Conservation (phyloP, 306 rosid genomes). For the Vigna mungo region DNA sequence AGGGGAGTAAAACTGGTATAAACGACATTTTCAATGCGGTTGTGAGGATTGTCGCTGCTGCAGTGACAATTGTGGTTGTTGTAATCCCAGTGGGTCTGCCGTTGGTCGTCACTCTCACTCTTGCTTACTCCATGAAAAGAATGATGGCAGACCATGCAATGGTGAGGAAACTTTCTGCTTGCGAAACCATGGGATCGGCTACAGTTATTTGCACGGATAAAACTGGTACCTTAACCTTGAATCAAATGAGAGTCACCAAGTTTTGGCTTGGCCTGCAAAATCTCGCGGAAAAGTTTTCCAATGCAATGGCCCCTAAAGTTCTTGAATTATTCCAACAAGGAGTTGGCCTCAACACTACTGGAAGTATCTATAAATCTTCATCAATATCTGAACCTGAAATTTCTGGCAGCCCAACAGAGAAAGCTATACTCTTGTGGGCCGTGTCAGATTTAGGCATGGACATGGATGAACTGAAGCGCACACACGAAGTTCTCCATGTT, state of each 20-base stretch:
- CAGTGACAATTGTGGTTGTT: conserved; percentile 90
- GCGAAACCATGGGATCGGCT: conserved; percentile 95
- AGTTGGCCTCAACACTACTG: conserved; percentile 79
- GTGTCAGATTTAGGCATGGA: conserved; percentile 68
- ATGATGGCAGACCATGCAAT: conserved; percentile 91
- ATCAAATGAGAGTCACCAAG: conserved; percentile 79
- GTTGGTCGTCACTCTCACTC: conserved; percentile 83
- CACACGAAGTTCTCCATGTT: conserved; percentile 61
- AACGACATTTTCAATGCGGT: conserved; percentile 61
- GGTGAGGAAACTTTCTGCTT: conserved; percentile 91
- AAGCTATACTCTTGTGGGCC: conserved; percentile 83
- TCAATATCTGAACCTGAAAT: conserved; percentile 65
- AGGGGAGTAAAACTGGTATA: conserved; percentile 46
- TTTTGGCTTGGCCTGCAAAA: conserved; percentile 71
- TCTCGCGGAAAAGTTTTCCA: conserved; percentile 48
- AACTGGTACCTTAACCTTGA: conserved; percentile 83
- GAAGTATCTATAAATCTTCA: conserved; percentile 62
- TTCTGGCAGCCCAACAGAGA: conserved; percentile 89
- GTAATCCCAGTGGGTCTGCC: conserved; percentile 95
- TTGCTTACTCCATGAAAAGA: conserved; percentile 93
- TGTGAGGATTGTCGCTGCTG: conserved; percentile 64
- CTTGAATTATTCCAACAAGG: conserved; percentile 66
- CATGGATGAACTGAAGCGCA: conserved; percentile 65
- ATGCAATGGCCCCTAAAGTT: conserved; percentile 49
- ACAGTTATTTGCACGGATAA: conserved; percentile 90